A percentile compares a stretch with the other conserved stretches of the same genome.
phyloP scores from a whole-genome alignment of 2,329 filamentous ascomycete species.

The Pseudopyrenochaeta lycopersici region DNA sequence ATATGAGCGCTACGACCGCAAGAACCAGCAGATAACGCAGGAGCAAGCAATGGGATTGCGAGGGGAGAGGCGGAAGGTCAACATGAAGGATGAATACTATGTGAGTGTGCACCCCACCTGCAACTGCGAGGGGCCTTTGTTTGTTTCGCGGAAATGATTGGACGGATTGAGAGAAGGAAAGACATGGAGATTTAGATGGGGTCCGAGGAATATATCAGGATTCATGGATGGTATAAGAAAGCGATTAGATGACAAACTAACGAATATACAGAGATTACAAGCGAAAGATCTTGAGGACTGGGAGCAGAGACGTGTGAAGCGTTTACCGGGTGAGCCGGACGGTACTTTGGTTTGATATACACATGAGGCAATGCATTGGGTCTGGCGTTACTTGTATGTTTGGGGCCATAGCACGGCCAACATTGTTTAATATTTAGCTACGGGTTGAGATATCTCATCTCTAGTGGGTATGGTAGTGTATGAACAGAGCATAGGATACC shows the following conservation, averaged over 20 bases:
- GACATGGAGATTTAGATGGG: not conserved
- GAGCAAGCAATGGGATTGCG: slow-evolving; percentile 88
- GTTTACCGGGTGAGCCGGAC: slow-evolving; percentile 89
- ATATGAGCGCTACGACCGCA: slow-evolving; percentile 92
- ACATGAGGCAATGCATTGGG: not conserved
- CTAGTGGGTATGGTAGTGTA: too few species aligned
- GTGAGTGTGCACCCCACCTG: slow-evolving; percentile 60
- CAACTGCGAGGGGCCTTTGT: not conserved
- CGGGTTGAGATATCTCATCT: too few species aligned
- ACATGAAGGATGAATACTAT: slow-evolving; percentile 87
- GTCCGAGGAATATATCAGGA: not conserved
- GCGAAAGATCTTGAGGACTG: slow-evolving; percentile 93
- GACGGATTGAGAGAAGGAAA: not conserved
- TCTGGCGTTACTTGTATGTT: slow-evolving; percentile 4
- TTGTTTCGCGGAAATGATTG: not conserved
- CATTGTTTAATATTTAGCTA: not conserved
- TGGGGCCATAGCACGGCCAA: not conserved
- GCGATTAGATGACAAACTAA: slow-evolving; percentile 13
- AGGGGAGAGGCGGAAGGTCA: slow-evolving; percentile 73
- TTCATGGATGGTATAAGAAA: not conserved
- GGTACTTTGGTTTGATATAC: slow-evolving; percentile 67
- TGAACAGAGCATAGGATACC: too few species aligned
- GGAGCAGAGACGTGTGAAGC: slow-evolving; percentile 94
- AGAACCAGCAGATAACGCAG: slow-evolving; percentile 82
- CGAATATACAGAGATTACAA: slow-evolving; percentile 69